Evolutionary conservation across 306 rosid species (phyloP), one percentile per base, ranked within the genome.

Genomic region (Sindora glabra): DNA sequence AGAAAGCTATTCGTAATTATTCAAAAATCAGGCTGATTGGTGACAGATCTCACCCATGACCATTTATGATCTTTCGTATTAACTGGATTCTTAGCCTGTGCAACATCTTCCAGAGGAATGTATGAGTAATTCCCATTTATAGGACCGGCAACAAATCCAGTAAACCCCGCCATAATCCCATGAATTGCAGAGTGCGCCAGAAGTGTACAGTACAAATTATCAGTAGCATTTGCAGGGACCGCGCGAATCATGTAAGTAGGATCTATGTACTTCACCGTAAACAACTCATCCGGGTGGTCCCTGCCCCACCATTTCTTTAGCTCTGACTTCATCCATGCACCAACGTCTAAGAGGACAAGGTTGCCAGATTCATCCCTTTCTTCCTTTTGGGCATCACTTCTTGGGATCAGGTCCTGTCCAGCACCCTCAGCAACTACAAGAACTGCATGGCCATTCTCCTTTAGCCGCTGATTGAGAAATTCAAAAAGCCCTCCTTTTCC

Each of bases 1-100:
- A 34, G 1, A 36, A 8, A 36, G 18, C 10, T 46, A 6, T 29
- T 29, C 34, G 8, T 29, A 29, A 29, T 4, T 0, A 2, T 29
- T 29, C 34, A 6, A 75, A 90, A 90, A 85, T 85, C 96, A 17
- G 95, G 97, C 74, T 87, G 95, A 65, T 58, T 90, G 48, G 89
- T 76, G 64, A 87, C 82, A 38, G 96, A 84, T 77, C 97, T 87
- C 45, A 90, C 82, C 96, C 96, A 90, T n/a, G 96, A 83, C 97
- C 97, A 86, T 53, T 71, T 81, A 66, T 83, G 96, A 60, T 85
- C 95, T 42, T 27, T 75, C 1, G 71, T 68, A 42, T 87, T 60
- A 38, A 90, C 96, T 3, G 55, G 77, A 66, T 81, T 85, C 57
- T 73, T 83, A 32, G 91, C 79, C 33, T 39, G 65, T 5, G 97